These are phyloP conservation scores for Cutaneotrichosporon spelunceum DNA, from an alignment of 1,284 basidiomycete species.

Conservation along the genomic window DNA sequence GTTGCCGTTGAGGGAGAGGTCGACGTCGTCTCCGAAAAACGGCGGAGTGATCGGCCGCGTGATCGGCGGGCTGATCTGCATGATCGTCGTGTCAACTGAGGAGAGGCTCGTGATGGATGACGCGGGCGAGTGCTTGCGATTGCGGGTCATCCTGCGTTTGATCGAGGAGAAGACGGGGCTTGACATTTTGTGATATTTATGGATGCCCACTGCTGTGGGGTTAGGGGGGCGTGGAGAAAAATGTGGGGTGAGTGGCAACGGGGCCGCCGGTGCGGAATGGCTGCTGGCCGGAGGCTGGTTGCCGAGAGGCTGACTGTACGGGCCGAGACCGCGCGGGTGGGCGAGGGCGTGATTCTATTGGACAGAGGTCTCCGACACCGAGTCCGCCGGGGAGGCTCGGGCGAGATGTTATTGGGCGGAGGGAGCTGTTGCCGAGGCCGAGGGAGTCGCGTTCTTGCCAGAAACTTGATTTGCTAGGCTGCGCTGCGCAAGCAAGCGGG, in stretches of 20 bases:
- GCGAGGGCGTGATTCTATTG: not conserved
- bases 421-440: not conserved
- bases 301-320: not conserved
- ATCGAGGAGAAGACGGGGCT: not conserved
- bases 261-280: not conserved
- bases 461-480: not conserved
- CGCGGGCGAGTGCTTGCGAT: not conserved
- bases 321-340: not conserved
- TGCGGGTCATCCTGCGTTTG: conserved; percentile 5
- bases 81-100: not conserved
- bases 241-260: not conserved
- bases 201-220: not conserved
- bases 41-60: not conserved
- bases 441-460: conserved; percentile 4
- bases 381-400: too few relatives aligned
- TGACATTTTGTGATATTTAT: not conserved
- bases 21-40: not conserved
- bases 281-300: not conserved
- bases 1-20: not conserved
- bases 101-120: conserved; percentile 6
- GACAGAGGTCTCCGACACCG: too few relatives aligned
- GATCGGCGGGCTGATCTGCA: conserved; percentile 6
- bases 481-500: not conserved
- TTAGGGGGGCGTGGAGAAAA: not conserved
- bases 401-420: too few relatives aligned